Evolutionary conservation across 352 stramenopile genomes (phyloP).

Genomic region (Phytophthora hibernalis): DNA sequence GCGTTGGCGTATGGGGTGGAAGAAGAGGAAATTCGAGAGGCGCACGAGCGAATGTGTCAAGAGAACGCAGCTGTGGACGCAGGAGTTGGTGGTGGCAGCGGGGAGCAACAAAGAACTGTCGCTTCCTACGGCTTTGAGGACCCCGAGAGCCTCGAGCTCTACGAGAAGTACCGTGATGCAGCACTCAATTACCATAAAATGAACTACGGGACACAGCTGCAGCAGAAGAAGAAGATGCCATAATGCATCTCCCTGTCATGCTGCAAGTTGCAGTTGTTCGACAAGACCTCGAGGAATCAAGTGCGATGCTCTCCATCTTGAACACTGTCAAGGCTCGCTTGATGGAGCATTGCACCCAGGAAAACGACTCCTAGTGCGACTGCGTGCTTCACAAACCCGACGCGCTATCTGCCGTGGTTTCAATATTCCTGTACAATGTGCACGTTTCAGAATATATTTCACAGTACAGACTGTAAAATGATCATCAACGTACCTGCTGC

Average conservation of each 20-base stretch:
- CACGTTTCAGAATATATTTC: constrained; percentile 8
- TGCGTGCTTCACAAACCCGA: neutral
- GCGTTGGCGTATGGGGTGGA: constrained; percentile 77
- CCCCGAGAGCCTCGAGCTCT: constrained; percentile 76
- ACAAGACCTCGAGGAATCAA: constrained; percentile 71
- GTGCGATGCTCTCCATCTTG: constrained; percentile 79
- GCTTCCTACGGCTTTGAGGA: constrained; percentile 81
- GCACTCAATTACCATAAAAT: constrained; percentile 86
- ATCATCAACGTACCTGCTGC: neutral
- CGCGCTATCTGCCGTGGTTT: neutral
- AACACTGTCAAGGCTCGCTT: constrained; percentile 78
- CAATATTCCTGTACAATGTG: constrained; percentile 16
- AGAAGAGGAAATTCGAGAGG: constrained; percentile 82
- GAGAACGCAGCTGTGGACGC: constrained; percentile 80
- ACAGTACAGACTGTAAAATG: constrained; percentile 14
- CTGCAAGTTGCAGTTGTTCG: constrained; percentile 80
- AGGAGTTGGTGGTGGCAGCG: constrained; percentile 76
- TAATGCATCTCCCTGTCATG: constrained; percentile 92
- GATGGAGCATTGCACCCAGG: constrained; percentile 57
- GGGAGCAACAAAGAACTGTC: constrained; percentile 55
- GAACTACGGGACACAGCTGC: constrained; percentile 84
- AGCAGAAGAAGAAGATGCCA: constrained; percentile 87
- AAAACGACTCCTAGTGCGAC: constrained; percentile 53
- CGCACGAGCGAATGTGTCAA: constrained; percentile 83
- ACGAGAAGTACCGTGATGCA: constrained; percentile 87